phyloP scores from a whole-genome alignment of 2,329 filamentous ascomycete genomes.

The Trichoderma citrinoviride region DNA sequence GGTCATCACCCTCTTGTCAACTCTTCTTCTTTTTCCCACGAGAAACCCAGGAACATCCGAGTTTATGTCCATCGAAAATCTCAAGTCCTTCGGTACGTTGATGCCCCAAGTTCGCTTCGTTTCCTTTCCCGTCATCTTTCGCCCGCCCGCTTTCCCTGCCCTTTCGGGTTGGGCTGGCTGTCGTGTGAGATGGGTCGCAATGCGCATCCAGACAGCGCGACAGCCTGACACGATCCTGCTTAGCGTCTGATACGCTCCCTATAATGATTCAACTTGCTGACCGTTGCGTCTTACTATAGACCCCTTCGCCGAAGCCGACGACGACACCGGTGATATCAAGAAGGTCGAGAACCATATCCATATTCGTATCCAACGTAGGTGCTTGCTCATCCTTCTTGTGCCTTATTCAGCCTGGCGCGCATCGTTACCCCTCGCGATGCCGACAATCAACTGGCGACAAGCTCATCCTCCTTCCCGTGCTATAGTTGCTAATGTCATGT shows the following conservation, averaged over 20 bases:
- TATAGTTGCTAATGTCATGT: conserved; percentile 39
- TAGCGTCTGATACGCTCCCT: not conserved
- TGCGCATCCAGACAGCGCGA: not conserved
- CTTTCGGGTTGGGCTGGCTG: not conserved
- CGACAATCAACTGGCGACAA: not conserved
- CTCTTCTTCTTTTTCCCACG: conserved; percentile 53
- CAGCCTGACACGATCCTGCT: not conserved
- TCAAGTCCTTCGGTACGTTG: conserved; percentile 86
- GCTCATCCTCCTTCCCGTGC: not conserved
- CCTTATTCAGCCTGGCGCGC: not conserved
- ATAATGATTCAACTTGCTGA: not conserved
- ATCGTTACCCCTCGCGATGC: conserved; percentile 22
- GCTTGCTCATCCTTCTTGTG: conserved; percentile 31
- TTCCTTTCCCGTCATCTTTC: not conserved
- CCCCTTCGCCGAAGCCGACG: conserved; percentile 99
- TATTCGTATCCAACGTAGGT: conserved; percentile 97
- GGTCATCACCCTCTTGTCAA: conserved; percentile 45
- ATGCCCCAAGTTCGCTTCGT: not conserved
- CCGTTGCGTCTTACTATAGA: conserved; percentile 52
- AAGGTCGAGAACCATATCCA: conserved; percentile 98
- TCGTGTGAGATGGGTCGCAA: not conserved
- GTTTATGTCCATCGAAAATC: conserved; percentile 99
- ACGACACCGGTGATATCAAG: conserved; percentile 94
- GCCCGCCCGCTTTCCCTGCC: not conserved
- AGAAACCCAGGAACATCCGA: conserved; percentile 64